These are phyloP conservation scores for Pulicaria dysenterica DNA, from an alignment of 129 eudicot species.

Conservation along the genomic window DNA sequence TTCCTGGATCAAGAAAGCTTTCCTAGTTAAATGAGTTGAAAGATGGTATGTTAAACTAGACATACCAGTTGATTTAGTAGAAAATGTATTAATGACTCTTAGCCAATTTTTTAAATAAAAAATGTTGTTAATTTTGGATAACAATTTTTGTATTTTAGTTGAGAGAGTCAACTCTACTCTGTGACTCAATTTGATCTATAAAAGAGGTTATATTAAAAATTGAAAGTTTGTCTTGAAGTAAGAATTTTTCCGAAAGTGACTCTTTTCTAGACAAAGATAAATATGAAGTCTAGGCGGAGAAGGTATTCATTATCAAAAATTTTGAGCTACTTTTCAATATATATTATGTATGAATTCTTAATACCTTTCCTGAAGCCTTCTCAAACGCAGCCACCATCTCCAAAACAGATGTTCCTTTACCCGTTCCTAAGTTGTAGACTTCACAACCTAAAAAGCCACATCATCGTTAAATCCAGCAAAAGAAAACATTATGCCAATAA, in stretches of 20 bases:
- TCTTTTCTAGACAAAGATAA: background rate
- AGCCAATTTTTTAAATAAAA: background rate
- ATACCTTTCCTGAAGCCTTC: slow-evolving; percentile 89
- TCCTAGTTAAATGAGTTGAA: too few relatives aligned
- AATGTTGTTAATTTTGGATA: background rate
- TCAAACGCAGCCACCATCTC: slow-evolving; percentile 97
- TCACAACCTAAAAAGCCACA: slow-evolving; percentile 63
- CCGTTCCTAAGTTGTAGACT: slow-evolving; percentile 91
- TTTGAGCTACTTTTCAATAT: background rate
- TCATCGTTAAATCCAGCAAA: slow-evolving; percentile 4
- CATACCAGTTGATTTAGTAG: too few relatives aligned
- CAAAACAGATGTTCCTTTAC: slow-evolving; percentile 88
- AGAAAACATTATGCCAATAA: background rate
- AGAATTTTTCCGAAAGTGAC: background rate
- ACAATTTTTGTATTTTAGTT: background rate
- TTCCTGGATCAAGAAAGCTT: slow-evolving; percentile 45
- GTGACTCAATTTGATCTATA: background rate
- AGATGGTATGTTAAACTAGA: too few relatives aligned
- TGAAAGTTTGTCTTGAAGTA: background rate
- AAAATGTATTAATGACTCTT: too few relatives aligned
- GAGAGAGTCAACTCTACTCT: background rate
- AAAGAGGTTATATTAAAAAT: background rate
- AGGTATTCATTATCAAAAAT: background rate
- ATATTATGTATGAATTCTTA: background rate
- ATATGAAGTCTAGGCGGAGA: background rate